Evolutionary conservation across 768 basidiomycete species (phyloP).

Genomic region (Fibroporia radiculosa): DNA sequence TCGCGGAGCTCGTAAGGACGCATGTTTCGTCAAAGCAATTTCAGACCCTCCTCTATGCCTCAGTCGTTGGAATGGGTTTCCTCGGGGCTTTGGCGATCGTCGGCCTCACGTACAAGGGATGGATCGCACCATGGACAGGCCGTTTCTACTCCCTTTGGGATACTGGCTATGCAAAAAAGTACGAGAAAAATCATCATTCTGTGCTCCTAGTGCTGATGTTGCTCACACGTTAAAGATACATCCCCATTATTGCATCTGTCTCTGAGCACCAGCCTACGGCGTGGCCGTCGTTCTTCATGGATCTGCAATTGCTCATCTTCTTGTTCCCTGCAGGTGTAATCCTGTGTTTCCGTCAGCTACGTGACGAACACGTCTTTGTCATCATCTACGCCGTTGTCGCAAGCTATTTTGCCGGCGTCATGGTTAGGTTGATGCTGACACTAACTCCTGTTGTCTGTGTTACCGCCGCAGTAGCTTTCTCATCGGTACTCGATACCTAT

Average conservation of each 20-base stretch:
- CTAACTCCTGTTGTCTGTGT: slow-evolving; percentile 97
- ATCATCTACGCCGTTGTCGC: slow-evolving; percentile 96
- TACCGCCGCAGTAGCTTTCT: slow-evolving; percentile 83
- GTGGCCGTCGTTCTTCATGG: slow-evolving; percentile 99
- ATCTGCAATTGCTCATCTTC: slow-evolving; percentile 96
- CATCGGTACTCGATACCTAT: slow-evolving; percentile 82
- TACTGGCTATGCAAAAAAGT: slow-evolving; percentile 98
- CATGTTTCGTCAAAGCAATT: slow-evolving; percentile 92
- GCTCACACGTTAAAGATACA: slow-evolving; percentile 46
- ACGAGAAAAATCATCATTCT: slow-evolving; percentile 2
- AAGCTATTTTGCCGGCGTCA: slow-evolving; percentile 98
- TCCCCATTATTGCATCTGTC: slow-evolving; percentile 97
- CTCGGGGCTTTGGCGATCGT: slow-evolving; percentile 69
- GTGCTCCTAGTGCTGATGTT: slow-evolving; percentile 13
- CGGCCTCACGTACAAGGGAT: slow-evolving; percentile 83
- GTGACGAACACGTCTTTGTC: slow-evolving; percentile 97
- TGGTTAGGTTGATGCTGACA: slow-evolving; percentile 98
- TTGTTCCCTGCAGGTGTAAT: slow-evolving; percentile 95
- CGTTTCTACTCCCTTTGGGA: slow-evolving; percentile 99
- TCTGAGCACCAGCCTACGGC: slow-evolving; percentile 99
- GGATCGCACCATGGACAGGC: slow-evolving; percentile 99
- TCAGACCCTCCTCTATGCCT: slow-evolving; percentile 65
- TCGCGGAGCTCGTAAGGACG: slow-evolving; percentile 80
- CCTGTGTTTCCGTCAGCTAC: slow-evolving; percentile 87
- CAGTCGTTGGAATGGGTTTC: slow-evolving; percentile 61